phyloP scores from a whole-genome alignment of 768 basidiomycete species.

The Suillus subaureus region DNA sequence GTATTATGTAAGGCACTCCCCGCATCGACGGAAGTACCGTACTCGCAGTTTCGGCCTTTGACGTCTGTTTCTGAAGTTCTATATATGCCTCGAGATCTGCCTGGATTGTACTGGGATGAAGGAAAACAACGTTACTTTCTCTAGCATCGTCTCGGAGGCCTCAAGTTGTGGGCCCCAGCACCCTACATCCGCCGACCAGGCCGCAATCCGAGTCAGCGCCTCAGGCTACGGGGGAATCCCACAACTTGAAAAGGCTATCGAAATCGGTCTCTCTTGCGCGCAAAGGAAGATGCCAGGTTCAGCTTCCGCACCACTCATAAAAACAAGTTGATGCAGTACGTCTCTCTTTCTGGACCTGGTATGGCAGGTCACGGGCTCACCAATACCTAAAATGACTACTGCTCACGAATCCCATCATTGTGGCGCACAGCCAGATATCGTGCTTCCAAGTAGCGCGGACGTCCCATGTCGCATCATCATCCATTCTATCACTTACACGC shows the following conservation, averaged over 20 bases:
- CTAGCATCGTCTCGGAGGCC: conserved; percentile 36
- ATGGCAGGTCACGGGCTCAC: not conserved
- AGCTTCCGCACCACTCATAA: conserved; percentile 20
- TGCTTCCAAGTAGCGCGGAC: conserved; percentile 43
- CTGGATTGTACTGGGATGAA: conserved; percentile 61
- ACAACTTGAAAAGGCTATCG: not conserved
- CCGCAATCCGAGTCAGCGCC: conserved; percentile 5
- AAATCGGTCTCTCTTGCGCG: conserved; percentile 1
- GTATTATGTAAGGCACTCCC: not conserved
- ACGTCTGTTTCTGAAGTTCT: not conserved
- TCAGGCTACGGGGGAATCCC: not conserved
- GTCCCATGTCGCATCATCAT: conserved; percentile 30
- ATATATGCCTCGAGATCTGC: conserved; percentile 51
- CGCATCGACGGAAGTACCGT: not conserved
- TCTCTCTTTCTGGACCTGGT: not conserved
- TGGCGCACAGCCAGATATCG: conserved; percentile 39
- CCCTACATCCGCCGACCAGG: conserved; percentile 5
- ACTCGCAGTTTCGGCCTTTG: too few species aligned
- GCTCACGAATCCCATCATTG: not conserved
- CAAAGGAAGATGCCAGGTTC: not conserved
- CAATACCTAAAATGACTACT: not conserved
- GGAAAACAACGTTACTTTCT: conserved; percentile 56
- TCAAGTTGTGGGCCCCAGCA: not conserved
- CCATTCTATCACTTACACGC: conserved; percentile 31
- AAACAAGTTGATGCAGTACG: conserved; percentile 31